A percentile compares a stretch with the other conserved stretches of the same genome.
phyloP scores from a whole-genome alignment of 2,329 filamentous ascomycete genomes.

The Teratosphaeria viscida region DNA sequence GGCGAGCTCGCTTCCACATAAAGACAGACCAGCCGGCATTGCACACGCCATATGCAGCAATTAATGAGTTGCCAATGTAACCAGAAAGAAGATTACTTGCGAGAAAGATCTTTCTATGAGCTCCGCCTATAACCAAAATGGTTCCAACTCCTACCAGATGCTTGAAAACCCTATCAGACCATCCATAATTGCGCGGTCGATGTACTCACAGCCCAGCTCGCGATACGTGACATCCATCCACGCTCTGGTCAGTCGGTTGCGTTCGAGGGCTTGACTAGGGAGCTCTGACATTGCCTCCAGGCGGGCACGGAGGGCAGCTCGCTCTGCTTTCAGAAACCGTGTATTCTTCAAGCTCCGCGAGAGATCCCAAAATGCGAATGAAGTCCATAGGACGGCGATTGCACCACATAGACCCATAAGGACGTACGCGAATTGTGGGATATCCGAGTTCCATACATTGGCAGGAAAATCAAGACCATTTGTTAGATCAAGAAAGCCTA shows the following conservation, averaged over 20 bases:
- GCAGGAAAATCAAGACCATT: constrained; percentile 49
- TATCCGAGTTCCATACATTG: constrained; percentile 47
- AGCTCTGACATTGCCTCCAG: constrained; percentile 17
- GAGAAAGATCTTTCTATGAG: constrained; percentile 30
- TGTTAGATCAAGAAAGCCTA: constrained; percentile 45
- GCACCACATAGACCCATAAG: constrained; percentile 46
- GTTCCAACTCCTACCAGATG: constrained; percentile 43
- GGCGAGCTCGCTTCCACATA: constrained; percentile 32
- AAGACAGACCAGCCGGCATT: constrained; percentile 41
- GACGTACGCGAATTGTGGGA: constrained; percentile 38
- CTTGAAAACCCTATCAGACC: constrained; percentile 40
- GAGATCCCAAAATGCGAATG: constrained; percentile 39
- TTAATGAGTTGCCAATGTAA: constrained; percentile 44
- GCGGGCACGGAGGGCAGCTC: constrained; percentile 19
- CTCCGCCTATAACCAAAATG: constrained; percentile 44
- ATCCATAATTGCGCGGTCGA: constrained; percentile 45
- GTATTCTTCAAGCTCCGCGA: constrained; percentile 38
- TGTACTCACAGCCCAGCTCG: constrained; percentile 41
- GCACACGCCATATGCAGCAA: constrained; percentile 39
- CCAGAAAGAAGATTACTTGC: constrained; percentile 46
- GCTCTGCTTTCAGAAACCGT: constrained; percentile 34
- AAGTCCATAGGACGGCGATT: constrained; percentile 34
- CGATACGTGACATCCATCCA: constrained; percentile 37
- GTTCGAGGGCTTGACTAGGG: constrained; percentile 9
- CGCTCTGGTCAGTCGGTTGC: constrained; percentile 7